A percentile compares a stretch with the other conserved stretches of the same genome.
phyloP scores from a whole-genome alignment of 2,329 filamentous ascomycete genomes.

The Hypoxylon sp. region DNA sequence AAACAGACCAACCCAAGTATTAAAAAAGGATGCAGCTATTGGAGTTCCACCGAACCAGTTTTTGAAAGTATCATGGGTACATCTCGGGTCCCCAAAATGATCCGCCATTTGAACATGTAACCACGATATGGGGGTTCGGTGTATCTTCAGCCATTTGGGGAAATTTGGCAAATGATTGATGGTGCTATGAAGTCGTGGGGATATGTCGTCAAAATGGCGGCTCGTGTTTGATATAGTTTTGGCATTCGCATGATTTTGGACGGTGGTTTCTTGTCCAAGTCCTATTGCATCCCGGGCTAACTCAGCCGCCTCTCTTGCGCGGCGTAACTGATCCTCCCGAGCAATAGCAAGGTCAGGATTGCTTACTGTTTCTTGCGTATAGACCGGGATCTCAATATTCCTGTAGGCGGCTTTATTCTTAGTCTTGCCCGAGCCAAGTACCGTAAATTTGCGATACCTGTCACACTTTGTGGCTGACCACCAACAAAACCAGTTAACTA shows the following conservation, averaged over 20 bases:
- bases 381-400: slow-evolving; percentile 49
- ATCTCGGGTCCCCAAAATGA: slow-evolving; percentile 43
- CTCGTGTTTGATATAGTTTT: slow-evolving; percentile 4
- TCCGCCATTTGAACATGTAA: slow-evolving; percentile 51
- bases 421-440: slow-evolving; percentile 58
- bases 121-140: slow-evolving; percentile 54
- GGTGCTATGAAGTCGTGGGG: slow-evolving; percentile 36
- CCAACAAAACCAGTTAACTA: slow-evolving; percentile 70
- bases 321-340: slow-evolving; percentile 18
- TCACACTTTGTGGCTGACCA: slow-evolving; percentile 63
- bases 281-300: slow-evolving; percentile 16
- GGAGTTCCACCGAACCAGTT: slow-evolving; percentile 49
- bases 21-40: slow-evolving; percentile 30
- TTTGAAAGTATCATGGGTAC: slow-evolving; percentile 45
- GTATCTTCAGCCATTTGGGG: slow-evolving; percentile 45
- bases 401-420: slow-evolving; percentile 43
- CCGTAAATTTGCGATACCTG: slow-evolving; percentile 61
- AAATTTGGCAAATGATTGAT: slow-evolving; percentile 15
- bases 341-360: slow-evolving; percentile 49
- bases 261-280: slow-evolving; percentile 30
- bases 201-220: slow-evolving; percentile 31
- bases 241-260: slow-evolving; percentile 39
- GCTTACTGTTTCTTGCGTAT: slow-evolving; percentile 46
- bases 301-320: slow-evolving; percentile 11
- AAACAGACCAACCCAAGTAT: slow-evolving; percentile 58